phyloP scores from a whole-genome alignment of 352 stramenopile genomes.

The Blastocystis hominis region DNA sequence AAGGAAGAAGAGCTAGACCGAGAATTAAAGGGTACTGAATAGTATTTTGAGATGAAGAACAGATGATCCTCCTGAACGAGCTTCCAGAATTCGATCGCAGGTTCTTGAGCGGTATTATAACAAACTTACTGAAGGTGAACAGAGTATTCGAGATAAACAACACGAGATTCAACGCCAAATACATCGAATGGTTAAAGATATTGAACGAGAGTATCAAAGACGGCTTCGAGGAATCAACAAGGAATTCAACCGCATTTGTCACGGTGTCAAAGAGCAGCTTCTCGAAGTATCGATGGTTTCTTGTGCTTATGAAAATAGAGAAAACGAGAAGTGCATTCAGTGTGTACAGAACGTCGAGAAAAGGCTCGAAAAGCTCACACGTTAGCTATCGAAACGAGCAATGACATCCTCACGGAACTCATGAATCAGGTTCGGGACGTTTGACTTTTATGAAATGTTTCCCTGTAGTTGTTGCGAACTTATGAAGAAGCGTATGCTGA shows the following conservation, averaged over 20 bases:
- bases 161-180: neutral
- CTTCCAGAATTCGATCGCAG: neutral
- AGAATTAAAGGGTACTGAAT: neutral
- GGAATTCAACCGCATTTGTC: neutral
- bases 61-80: conserved; percentile 12
- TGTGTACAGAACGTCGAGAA: neutral
- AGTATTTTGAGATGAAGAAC: neutral
- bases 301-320: neutral
- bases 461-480: neutral
- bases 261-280: neutral
- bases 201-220: conserved; percentile 23
- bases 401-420: neutral
- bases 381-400: neutral
- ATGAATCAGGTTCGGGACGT: neutral
- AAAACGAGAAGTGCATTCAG: neutral
- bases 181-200: no score
- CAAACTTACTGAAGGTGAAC: neutral
- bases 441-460: neutral
- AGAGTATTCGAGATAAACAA: neutral
- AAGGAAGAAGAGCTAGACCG: conserved; percentile 4
- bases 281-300: neutral
- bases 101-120: conserved; percentile 20
- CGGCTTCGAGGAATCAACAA: neutral
- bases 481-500: conserved; percentile 5
- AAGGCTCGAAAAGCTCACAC: neutral